These are phyloP conservation scores for Pseudogymnoascus pannorum DNA, from an alignment of 2,329 filamentous ascomycete species.

Conservation along the genomic window DNA sequence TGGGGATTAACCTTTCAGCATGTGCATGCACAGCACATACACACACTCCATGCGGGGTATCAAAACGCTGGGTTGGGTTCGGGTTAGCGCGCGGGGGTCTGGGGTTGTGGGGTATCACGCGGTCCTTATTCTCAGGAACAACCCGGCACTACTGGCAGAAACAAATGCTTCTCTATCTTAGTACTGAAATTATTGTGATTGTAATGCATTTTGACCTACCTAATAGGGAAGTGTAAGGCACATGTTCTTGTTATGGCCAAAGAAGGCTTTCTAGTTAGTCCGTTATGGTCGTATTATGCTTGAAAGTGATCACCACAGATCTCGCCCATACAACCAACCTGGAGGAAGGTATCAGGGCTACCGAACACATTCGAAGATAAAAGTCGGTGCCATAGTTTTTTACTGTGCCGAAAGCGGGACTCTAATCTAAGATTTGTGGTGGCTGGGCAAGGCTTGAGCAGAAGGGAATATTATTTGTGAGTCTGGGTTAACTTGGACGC, in stretches of 20 bases:
- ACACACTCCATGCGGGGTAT: background rate
- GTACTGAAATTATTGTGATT: background rate
- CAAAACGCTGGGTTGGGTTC: background rate
- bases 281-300: background rate
- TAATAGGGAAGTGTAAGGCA: background rate
- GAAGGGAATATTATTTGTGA: background rate
- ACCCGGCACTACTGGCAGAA: background rate
- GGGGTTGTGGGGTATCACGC: constrained; percentile 3
- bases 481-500: background rate
- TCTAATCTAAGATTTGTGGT: background rate
- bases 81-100: background rate
- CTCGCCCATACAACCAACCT: no score
- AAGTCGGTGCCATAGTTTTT: background rate
- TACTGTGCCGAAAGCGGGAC: background rate
- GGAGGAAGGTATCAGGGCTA: no score
- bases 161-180: background rate
- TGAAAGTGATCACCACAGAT: background rate
- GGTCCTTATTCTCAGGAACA: background rate
- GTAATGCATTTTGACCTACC: background rate
- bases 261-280: background rate
- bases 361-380: background rate
- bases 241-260: background rate
- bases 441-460: background rate
- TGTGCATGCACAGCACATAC: background rate
- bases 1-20: constrained; percentile 6